Conservation (phyloP, 257 asterid species). For the Nicotiana obtusifolia region DNA sequence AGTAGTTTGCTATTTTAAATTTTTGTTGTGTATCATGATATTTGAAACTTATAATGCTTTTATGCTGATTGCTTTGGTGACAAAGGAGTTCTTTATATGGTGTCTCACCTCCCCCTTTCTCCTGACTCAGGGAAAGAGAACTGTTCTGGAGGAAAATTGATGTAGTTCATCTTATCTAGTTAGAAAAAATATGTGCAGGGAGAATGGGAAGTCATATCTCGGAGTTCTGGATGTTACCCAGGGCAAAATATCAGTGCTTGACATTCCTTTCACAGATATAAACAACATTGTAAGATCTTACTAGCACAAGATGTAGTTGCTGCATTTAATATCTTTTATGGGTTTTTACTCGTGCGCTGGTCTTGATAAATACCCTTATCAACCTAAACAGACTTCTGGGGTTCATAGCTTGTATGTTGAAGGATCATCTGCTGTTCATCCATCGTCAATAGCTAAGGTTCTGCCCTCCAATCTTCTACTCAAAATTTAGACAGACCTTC, state of each 20-base stretch:
- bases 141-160: background rate
- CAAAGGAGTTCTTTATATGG: background rate
- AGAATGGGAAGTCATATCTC: constrained; percentile 77
- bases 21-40: constrained; percentile 2
- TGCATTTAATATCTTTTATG: background rate
- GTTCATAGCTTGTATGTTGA: constrained; percentile 60
- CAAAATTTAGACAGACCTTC: background rate
- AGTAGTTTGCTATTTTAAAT: background rate
- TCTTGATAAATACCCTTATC: constrained; percentile 4
- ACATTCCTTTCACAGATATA: constrained; percentile 77
- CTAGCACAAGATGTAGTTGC: background rate
- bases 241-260: constrained; percentile 48
- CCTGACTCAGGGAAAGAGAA: background rate
- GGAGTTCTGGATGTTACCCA: constrained; percentile 66
- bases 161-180: constrained; percentile 3
- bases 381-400: constrained; percentile 54
- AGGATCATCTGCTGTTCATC: constrained; percentile 84
- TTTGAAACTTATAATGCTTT: background rate
- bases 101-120: background rate
- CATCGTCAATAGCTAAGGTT: constrained; percentile 86
- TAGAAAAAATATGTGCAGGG: constrained; percentile 44
- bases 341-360: background rate
- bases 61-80: constrained; percentile 1
- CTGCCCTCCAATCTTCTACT: constrained; percentile 3
- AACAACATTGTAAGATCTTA: constrained; percentile 51